Evolutionary conservation across 73 alveolate genomes (phyloP).

Genomic region (Paramecium tetraurelia): DNA sequence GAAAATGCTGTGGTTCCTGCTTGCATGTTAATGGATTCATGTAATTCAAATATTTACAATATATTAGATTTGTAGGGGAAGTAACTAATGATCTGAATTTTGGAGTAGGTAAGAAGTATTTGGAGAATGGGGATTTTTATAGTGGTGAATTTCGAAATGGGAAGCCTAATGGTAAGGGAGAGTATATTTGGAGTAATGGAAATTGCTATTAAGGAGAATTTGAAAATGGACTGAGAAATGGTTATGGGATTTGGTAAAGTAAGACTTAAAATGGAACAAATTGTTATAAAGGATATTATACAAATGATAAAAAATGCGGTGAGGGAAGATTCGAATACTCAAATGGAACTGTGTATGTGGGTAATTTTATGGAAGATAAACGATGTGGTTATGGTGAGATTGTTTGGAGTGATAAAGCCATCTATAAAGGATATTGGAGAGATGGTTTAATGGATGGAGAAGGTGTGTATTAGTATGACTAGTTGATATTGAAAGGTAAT

Average conservation of each 20-base stretch:
- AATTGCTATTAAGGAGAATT: slow-evolving; percentile 36
- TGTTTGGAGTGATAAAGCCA: slow-evolving; percentile 52
- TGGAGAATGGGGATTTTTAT: slow-evolving; percentile 73
- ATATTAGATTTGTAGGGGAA: slow-evolving; percentile 76
- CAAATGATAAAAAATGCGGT: slow-evolving; percentile 51
- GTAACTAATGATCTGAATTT: slow-evolving; percentile 56
- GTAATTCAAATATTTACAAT: slow-evolving; percentile 7
- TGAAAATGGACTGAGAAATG: slow-evolving; percentile 50
- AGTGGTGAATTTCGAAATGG: slow-evolving; percentile 76
- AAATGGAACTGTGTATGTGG: slow-evolving; percentile 30
- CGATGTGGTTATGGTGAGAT: slow-evolving; percentile 51
- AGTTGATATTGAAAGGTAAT: background rate
- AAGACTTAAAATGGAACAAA: background rate
- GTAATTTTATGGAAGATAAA: slow-evolving; percentile 1
- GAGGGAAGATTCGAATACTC: slow-evolving; percentile 36
- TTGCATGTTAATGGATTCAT: slow-evolving; percentile 62
- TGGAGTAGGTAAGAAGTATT: slow-evolving; percentile 62
- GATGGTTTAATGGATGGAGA: slow-evolving; percentile 62
- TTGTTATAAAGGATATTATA: slow-evolving; percentile 41
- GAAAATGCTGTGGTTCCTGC: slow-evolving; percentile 63
- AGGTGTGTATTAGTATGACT: background rate
- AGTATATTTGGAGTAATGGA: slow-evolving; percentile 48
- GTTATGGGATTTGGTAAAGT: slow-evolving; percentile 47
- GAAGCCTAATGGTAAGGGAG: slow-evolving; percentile 81
- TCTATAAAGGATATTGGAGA: slow-evolving; percentile 60